Percentiles rank a stretch among this genome's conserved stretches.
These are phyloP conservation scores for Apocynum venetum DNA, from an alignment of 257 asterid genomes.

Conservation along the genomic window DNA sequence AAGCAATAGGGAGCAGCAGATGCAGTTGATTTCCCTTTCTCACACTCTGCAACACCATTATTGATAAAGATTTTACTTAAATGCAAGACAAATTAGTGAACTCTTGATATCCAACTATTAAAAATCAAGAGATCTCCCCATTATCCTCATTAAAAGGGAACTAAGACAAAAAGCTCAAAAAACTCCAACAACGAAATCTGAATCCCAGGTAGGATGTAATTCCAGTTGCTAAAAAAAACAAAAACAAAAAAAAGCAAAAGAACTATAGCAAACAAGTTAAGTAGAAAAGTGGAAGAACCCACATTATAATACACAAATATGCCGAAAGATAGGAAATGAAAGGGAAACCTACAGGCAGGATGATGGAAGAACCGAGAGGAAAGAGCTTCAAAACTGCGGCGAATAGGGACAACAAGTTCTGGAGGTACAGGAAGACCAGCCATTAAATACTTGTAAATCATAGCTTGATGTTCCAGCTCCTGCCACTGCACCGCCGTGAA, in stretches of 20 bases:
- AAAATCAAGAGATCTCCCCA: neutral
- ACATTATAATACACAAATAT: neutral
- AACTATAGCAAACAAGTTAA: neutral
- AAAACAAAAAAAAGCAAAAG: neutral
- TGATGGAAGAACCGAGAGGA: conserved; percentile 76
- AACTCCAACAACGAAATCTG: neutral
- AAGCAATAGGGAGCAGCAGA: conserved; percentile 1
- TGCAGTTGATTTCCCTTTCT: neutral
- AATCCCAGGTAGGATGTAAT: neutral
- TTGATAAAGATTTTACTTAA: neutral
- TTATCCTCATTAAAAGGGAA: neutral
- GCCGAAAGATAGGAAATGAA: neutral
- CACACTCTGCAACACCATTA: neutral
- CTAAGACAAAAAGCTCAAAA: neutral
- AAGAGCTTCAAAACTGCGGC: conserved; percentile 80
- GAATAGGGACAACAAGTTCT: conserved; percentile 80
- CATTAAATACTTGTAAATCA: conserved; percentile 83
- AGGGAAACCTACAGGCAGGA: conserved; percentile 53
- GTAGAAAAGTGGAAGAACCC: neutral
- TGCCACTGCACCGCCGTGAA: conserved; percentile 96
- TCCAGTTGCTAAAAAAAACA: neutral
- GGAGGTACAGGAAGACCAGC: conserved; percentile 92
- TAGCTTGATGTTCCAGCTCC: conserved; percentile 97
- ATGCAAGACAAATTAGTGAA: neutral
- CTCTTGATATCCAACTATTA: neutral